Evolutionary conservation across 1,284 basidiomycete species (phyloP).

Genomic region (Melampsora americana): DNA sequence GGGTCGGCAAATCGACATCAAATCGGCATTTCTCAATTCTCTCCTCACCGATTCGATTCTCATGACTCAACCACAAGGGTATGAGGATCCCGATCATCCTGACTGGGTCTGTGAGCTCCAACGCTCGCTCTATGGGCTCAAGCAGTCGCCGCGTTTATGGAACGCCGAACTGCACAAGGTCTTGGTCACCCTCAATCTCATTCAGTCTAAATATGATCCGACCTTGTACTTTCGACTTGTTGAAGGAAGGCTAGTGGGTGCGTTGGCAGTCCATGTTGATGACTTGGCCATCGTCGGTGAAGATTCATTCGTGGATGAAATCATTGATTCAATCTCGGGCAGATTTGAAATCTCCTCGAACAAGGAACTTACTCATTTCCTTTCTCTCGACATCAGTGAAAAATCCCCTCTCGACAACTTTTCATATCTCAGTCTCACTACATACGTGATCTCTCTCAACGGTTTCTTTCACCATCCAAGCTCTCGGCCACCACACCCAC

Average conservation of each 20-base stretch:
- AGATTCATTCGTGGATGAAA: background rate
- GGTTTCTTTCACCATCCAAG: background rate
- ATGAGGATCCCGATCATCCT: slow-evolving; percentile 6
- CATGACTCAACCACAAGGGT: slow-evolving; percentile 34
- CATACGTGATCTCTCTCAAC: background rate
- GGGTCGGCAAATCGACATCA: slow-evolving; percentile 35
- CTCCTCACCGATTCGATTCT: slow-evolving; percentile 3
- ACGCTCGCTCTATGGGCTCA: slow-evolving; percentile 21
- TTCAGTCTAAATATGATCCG: slow-evolving; percentile 13
- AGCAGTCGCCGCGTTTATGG: slow-evolving; percentile 26
- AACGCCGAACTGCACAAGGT: no score
- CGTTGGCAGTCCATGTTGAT: slow-evolving; percentile 1
- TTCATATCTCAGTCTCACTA: slow-evolving; percentile 7
- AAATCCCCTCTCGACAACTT: background rate
- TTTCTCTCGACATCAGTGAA: slow-evolving; percentile 5
- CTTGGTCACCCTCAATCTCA: no score
- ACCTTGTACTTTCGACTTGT: slow-evolving; percentile 14
- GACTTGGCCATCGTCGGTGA: background rate
- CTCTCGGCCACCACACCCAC: background rate
- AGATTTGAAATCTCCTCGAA: background rate
- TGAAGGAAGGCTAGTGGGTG: background rate
- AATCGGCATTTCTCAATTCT: slow-evolving; percentile 29
- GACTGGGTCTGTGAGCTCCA: slow-evolving; percentile 20
- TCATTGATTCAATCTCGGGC: background rate
- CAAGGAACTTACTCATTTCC: slow-evolving; percentile 14